Base-by-base conservation (phyloP, 371 early-diverging fungal species). In the Rhizopus delemar region DNA sequence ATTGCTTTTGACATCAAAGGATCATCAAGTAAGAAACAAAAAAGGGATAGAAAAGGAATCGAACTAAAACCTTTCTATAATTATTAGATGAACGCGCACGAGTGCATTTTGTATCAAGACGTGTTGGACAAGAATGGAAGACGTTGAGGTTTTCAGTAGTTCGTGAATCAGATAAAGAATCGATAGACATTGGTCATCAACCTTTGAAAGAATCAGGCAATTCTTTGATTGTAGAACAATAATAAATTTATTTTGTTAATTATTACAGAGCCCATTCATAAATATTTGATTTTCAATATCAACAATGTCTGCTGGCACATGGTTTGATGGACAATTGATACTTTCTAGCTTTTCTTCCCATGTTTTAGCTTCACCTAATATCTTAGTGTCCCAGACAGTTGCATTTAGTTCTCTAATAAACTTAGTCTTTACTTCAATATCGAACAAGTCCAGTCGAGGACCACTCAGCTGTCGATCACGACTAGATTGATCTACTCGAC, bases 1-100 rank as follows among this genome's bases (percentile, higher is more conserved):
- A 81, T 87, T 60, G 69, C 73, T 34, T 88, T 81, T 62, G 74
- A 78, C 31, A 77, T 88, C 35, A 71, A 75, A 12, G 86, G 88
- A 3, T 61, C 68, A 13, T 78, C 75, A 63, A 82, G 85, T 84
- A 74, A 57, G 49, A 35, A 15, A 50, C 13, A 9, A 55, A 60
- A 52, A 28, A 22, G 54, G 28, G 28, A 38, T n/a, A 13, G 6
- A 34, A 13, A 29, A 5, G 16, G 11, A 8, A 15, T 7, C 51
- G 15, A 3, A 22, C 43, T 22, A 22, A 22, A 22, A 22, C 3
- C 13, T 39, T 22, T 15, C 13, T 41, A 33, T 15, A 5, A 15
- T 48, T 48, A 29, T 36, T 62, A 76, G 80, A 73, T 29, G 69
- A 74, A 52, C 66, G 66, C n/a, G 80, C 73, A n/a, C 46, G 59